Base-by-base conservation (phyloP, 1,284 basidiomycete species). In the Trichosporon faecale region DNA sequence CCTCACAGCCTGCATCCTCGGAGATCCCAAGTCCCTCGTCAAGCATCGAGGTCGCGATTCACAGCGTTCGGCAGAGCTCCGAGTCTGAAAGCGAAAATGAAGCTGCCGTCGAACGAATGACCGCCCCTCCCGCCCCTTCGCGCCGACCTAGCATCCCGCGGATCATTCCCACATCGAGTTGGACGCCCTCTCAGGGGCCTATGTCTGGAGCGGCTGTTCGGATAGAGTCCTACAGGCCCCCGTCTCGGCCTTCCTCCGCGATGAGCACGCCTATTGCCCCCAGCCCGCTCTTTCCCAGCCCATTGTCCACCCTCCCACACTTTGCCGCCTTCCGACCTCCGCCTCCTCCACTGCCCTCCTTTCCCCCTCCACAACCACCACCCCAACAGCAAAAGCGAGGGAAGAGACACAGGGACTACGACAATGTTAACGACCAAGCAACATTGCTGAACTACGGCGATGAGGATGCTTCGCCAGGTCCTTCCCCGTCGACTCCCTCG, bases 401-500 rank as follows among this genome's bases (percentile, higher is more conserved):
- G 8, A 52, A 64, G 3, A 68, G 72, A 5, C 69, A 73, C 31
- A 68, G 66, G 9, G 72, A 73, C n/a, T 46, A 31, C 14, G 69
- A 18, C 3, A 60, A 60, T 23, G 63, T 49, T 6, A 35, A 65
- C 6, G 66, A 63, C 3, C 33, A 23, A n/a, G 33, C 65, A 7
- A 33, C 68, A 2, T 67, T 65, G 0, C 69, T 76, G 18, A 70
- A 76, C 35, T 76, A 76, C n/a, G 75, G 70, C 12, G 75, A 75
- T 33, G 72, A 72, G n/a, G 65, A 60, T 49, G 57, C 40, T 16
- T 44, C 40, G 4, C 40, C 40, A 6, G 40, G 18, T n/a, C 40
- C 40, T n/a, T 44, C 57, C 7, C 18, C 57, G 18, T 31, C 64
- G 1, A 5, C 40, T 16, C 7, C 64, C 27, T 31, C 55, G 25